Base-by-base conservation (phyloP, 371 early-diverging fungal genomes). In the Circinella umbellata region DNA sequence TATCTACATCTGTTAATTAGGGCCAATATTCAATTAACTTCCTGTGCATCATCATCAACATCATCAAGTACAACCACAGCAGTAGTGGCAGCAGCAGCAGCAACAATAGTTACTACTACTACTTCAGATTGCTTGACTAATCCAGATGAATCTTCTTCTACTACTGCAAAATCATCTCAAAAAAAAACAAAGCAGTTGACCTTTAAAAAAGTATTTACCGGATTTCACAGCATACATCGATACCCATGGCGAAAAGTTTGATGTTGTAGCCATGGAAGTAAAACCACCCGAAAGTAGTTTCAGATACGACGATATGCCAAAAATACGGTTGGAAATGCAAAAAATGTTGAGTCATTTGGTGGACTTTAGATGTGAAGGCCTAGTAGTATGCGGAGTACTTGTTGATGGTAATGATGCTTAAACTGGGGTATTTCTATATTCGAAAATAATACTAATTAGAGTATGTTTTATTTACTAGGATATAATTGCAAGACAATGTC, bases 301-400 rank as follows among this genome's bases (percentile, higher is more conserved):
- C 14, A 15, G 51, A 14, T 14, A 51, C n/a, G 51, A 51, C 51
- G 51, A 51, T 18, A 51, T 17, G 18, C 14, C n/a, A 51, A 51
- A 51, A 18, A 51, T 51, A 17, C 9, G n/a, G n/a, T 18, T 14
- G 51, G 51, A 51, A 51, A 14, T 51, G 51, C 51, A 51, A 14
- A 14, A 17, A 17, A 51, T 51, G 51, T 17, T 51, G n/a, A 51
- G 15, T 18, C n/a, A 14, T 14, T 51, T 51, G 51, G 51, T 51
- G 14, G 51, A 51, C 51, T 17, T 17, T 18, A 38, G 62, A 11
- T 18, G 18, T 46, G 62, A 62, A 20, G 36, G 34, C 18, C 62
- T 38, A 3, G 42, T 62, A 10, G 62, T 39, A 18, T 62, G 62
- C 62, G 62, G 38, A 15, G 18, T 62, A 11, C 15, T 36, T 62